Evolutionary conservation across 1,284 basidiomycete genomes (phyloP), one percentile per base, ranked within the genome.

Genomic region (Ceratobasidium sp.): DNA sequence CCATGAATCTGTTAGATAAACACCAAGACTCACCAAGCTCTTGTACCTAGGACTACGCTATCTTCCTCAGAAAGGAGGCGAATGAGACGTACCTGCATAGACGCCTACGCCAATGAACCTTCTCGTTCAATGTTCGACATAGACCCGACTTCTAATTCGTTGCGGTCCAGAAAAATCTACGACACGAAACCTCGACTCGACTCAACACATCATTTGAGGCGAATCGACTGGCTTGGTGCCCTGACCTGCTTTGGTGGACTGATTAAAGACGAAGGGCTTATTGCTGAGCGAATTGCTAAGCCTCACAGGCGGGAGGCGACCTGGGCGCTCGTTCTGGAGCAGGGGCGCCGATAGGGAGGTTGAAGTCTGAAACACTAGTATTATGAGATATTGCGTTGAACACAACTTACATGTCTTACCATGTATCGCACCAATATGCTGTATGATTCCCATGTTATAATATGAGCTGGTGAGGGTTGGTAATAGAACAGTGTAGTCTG

Each of bases 141-240:
- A 6, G 57, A 59, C 28, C 44, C 57, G 13, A 59, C 21, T 26
- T n/a, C n/a, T n/a, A n/a, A n/a, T n/a, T n/a, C n/a, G n/a, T n/a
- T n/a, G n/a, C 21, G 38, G 38, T 32, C 57, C 28, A 41, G 57
- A 21, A 59, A 59, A n/a, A 23, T 59, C 35, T n/a, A n/a, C n/a
- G n/a, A n/a, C n/a, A n/a, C n/a, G n/a, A n/a, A n/a, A 11, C 57
- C 38, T n/a, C 47, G 47, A 23, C n/a, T 9, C 28, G 18, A 43
- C 38, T 41, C 38, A n/a, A 13, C 18, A 2, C 57, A 41, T 8
- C 38, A 35, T 59, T 35, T 59, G 28, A 59, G 57, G 57, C 38
- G 57, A n/a, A 43, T 59, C 23, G 57, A 59, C 21, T 59, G 57
- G 57, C 57, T 59, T 59, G 57, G 57, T 2, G 28, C 35, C 21